Evolutionary conservation across 208 protist genomes (phyloP), one percentile per base, ranked within the genome.

Genomic region (Wallacemonas sp.): DNA sequence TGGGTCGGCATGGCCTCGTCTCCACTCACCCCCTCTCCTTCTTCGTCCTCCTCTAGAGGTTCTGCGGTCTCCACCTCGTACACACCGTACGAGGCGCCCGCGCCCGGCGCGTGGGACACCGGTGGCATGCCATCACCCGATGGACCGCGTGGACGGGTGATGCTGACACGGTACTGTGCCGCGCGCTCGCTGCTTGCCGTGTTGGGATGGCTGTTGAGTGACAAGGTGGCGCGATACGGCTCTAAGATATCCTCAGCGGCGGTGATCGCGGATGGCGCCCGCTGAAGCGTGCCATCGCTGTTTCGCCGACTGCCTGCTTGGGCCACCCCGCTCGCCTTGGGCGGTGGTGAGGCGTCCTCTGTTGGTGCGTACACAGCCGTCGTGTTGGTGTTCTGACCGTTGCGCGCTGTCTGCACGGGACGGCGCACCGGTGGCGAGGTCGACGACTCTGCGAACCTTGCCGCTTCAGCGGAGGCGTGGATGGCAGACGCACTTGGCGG

Each of bases 151-250:
- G 52, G 52, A 2, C 41, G 34, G 17, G 57, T 49, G 57, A 63
- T 63, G 38, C 57, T 63, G 14, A 63, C 57, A 21, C 57, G 57
- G 36, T 63, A 63, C 57, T 63, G 57, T 3, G 57, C 34, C 4
- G 39, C 57, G 11, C 57, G 57, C 34, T 49, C 57, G 24, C 41
- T 63, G 17, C 41, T 49, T n/a, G 41, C 57, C 6, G 57, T 63
- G 12, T 17, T 33, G 9, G 34, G 39, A 36, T 48, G 38, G 4
- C 23, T 29, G 1, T 21, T 38, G 38, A 27, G 0, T 21, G 41
- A 63, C 19, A 38, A 36, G 23, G 38, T 26, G 21, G 36, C 48
- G 14, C 5, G 5, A 49, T 21, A 5, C 9, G 19, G 17, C 44
- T 12, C 44, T 49, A 17, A 21, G 9, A 5, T 17, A 14, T 14